A percentile compares a stretch with the other conserved stretches of the same genome.
These are phyloP conservation scores for Tricholoma saponaceum DNA, from an alignment of 768 basidiomycete genomes.

Conservation along the genomic window DNA sequence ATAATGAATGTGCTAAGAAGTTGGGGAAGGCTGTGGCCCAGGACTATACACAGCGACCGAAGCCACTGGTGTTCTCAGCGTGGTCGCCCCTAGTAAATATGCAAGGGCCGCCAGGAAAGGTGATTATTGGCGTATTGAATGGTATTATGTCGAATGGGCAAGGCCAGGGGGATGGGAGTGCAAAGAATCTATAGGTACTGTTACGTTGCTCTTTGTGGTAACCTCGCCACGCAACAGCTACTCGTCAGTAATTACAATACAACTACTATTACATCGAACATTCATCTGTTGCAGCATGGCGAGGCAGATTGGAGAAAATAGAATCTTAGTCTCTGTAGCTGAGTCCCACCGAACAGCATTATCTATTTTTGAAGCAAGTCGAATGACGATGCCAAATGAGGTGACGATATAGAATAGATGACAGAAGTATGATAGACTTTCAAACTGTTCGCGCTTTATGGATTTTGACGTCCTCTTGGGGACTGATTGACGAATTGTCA, in stretches of 20 bases:
- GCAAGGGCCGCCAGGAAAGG: neutral
- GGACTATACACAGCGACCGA: neutral
- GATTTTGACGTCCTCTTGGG: conserved; percentile 84
- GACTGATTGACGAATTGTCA: conserved; percentile 28
- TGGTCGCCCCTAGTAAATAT: neutral
- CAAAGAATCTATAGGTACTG: neutral
- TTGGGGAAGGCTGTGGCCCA: neutral
- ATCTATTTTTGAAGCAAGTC: no score
- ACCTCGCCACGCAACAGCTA: no score
- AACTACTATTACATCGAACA: no score
- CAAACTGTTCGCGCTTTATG: conserved; percentile 57
- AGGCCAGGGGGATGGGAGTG: neutral
- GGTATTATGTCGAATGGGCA: neutral
- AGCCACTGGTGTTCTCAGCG: neutral
- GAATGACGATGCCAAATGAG: no score
- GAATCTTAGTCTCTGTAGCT: no score
- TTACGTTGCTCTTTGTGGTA: no score
- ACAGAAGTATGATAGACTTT: conserved; percentile 7
- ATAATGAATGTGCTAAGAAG: neutral
- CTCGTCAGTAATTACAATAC: no score
- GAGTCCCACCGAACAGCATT: no score
- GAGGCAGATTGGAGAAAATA: no score
- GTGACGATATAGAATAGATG: no score
- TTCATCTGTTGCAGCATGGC: no score
- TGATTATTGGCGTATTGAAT: neutral